Conservation (phyloP, 768 basidiomycete species). For the Termitomyces titanicus region DNA sequence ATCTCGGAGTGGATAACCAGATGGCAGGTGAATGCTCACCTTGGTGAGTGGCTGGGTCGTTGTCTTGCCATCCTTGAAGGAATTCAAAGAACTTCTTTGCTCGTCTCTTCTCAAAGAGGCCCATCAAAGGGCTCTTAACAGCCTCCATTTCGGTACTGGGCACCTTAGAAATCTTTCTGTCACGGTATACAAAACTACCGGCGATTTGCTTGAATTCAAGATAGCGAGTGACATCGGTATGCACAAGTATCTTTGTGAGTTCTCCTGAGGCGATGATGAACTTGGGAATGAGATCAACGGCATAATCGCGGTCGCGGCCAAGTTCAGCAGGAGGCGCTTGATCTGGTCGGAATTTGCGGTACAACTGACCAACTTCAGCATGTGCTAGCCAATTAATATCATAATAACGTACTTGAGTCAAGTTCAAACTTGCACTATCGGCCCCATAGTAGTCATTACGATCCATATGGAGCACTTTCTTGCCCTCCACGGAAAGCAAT, state of each 20-base stretch:
- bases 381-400: not conserved
- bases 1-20: not conserved
- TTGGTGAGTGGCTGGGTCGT: conserved; percentile 94
- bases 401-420: conserved; percentile 76
- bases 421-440: conserved; percentile 93
- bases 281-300: conserved; percentile 96
- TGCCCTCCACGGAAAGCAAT: conserved; percentile 96
- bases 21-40: conserved; percentile 40
- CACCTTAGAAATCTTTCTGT: conserved; percentile 96
- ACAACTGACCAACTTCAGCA: conserved; percentile 55
- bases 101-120: conserved; percentile 96
- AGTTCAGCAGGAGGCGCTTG: conserved; percentile 77
- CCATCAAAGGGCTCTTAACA: conserved; percentile 92
- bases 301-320: conserved; percentile 96
- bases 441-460: conserved; percentile 99
- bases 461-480: conserved; percentile 99
- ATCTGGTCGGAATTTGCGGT: conserved; percentile 88
- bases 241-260: conserved; percentile 95
- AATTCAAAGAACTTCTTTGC: conserved; percentile 99
- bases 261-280: conserved; percentile 99
- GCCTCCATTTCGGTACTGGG: conserved; percentile 98
- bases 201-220: conserved; percentile 99
- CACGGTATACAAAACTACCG: conserved; percentile 95
- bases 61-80: conserved; percentile 92
- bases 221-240: conserved; percentile 98